Percentiles rank a stretch among this genome's conserved stretches.
Evolutionary conservation across 257 asterid genomes (phyloP).

Genomic region (Solanum sejunctum): DNA sequence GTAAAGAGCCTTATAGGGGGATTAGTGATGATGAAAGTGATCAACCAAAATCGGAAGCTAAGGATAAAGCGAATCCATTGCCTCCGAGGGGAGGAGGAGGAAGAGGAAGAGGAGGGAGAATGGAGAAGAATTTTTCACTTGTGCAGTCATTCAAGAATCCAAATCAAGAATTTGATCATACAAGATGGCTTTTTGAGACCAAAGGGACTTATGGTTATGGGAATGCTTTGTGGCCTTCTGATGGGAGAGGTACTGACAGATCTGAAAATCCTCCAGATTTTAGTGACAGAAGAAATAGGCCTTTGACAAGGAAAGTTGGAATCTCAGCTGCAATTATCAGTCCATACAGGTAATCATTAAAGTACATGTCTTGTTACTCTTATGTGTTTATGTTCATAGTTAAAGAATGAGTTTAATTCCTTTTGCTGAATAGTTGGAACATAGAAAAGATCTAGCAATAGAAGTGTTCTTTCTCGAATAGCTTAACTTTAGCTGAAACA

Average conservation of each 20-base stretch:
- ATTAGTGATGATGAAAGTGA: slow-evolving; percentile 22
- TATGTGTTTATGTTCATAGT: neutral
- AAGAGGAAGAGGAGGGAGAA: slow-evolving; percentile 19
- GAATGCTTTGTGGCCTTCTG: slow-evolving; percentile 86
- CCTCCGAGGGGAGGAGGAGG: slow-evolving; percentile 42
- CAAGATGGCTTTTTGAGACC: slow-evolving; percentile 82
- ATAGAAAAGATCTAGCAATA: neutral
- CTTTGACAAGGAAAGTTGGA: slow-evolving; percentile 69
- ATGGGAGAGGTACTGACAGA: slow-evolving; percentile 50
- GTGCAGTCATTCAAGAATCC: slow-evolving; percentile 85
- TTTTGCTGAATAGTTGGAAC: neutral
- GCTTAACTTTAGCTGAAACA: neutral
- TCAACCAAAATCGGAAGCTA: slow-evolving; percentile 40
- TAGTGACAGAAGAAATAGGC: slow-evolving; percentile 61
- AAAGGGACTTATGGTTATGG: slow-evolving; percentile 98
- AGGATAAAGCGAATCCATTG: slow-evolving; percentile 51
- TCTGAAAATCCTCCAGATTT: slow-evolving; percentile 67
- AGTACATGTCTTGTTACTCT: neutral
- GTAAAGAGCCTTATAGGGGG: slow-evolving; percentile 62
- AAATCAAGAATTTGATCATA: slow-evolving; percentile 76
- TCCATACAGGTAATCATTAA: slow-evolving; percentile 54
- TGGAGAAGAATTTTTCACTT: slow-evolving; percentile 69
- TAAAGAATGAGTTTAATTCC: neutral
- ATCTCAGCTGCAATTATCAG: slow-evolving; percentile 81
- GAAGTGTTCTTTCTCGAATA: neutral